Base-by-base conservation (phyloP, 345 rosid species). In the Citrus inodora region DNA sequence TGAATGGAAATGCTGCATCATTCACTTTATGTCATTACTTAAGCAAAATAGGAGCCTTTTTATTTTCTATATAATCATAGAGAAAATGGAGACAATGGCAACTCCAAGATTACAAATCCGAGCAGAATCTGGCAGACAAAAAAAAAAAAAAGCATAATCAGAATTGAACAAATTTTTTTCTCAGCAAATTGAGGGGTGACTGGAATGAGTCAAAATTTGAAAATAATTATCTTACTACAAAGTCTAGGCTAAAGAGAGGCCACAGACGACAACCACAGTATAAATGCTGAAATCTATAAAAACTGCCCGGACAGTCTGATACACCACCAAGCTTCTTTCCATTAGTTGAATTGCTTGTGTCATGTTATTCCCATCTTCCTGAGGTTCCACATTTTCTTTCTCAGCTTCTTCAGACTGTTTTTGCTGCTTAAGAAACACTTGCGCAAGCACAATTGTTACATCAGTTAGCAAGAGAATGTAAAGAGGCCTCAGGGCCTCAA, bases 231-330 rank as follows among this genome's bases (percentile, higher is more conserved):
- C 19, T 53, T 48, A 63, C 58, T 32, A 5, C 21, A 60, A 64
- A 42, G 66, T 35, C 83, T 82, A 89, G 27, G 78, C 28, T 9
- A 87, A 71, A 83, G 82, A 77, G 60, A 87, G 83, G 60, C 88
- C 84, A 75, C 89, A 89, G 71, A 87, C 79, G 53, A 91, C 89
- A 51, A 91, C 85, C 65, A 87, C 92, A 66, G 86, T 72, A 80
- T 94, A 94, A 75, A 94, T 80, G 82, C 97, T 90, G 89, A 86
- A 89, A 82, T 90, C 98, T 68, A 88, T 92, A 77, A 92, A 91
- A 70, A 91, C 48, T n/a, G 86, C 97, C 28, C 94, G 88, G 21
- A 85, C 51, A 8, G 83, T 83, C 83, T 87, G 92, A 81, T 91
- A 92, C 46, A 76, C 74, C 19, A 85, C 90, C 85, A 91, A 80